A percentile compares a stretch with the other conserved stretches of the same genome.
These are phyloP conservation scores for Phytomonas francai DNA, from an alignment of 208 protist species.

Conservation along the genomic window DNA sequence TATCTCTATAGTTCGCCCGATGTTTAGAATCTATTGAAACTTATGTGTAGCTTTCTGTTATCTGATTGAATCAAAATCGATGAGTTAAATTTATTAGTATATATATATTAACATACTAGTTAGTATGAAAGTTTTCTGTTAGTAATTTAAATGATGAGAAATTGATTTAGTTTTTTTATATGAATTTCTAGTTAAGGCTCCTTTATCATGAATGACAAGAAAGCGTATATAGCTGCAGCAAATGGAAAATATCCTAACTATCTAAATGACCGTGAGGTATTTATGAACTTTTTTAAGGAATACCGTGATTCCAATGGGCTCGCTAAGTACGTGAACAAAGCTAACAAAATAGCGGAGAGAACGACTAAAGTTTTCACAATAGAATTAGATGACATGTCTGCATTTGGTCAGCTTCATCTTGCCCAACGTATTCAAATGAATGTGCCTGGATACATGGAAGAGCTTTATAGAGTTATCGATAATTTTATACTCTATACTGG, in stretches of 20 bases:
- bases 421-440: slow-evolving; percentile 84
- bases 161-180: neutral
- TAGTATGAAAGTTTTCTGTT: neutral
- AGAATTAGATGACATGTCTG: slow-evolving; percentile 53
- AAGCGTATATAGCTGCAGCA: slow-evolving; percentile 45
- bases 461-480: slow-evolving; percentile 70
- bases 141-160: neutral
- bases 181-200: neutral
- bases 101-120: neutral
- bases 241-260: slow-evolving; percentile 77
- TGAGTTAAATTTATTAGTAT: neutral
- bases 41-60: neutral
- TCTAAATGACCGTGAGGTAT: slow-evolving; percentile 66
- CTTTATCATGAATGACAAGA: slow-evolving; percentile 17
- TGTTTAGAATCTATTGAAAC: neutral
- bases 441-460: slow-evolving; percentile 74
- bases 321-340: slow-evolving; percentile 48
- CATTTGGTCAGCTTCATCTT: slow-evolving; percentile 63
- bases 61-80: neutral
- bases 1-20: neutral
- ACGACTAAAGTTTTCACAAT: slow-evolving; percentile 36
- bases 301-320: slow-evolving; percentile 43
- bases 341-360: slow-evolving; percentile 29
- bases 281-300: slow-evolving; percentile 56
- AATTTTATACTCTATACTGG: slow-evolving; percentile 39